Evolutionary conservation across 2,329 filamentous ascomycete species (phyloP), one percentile per base, ranked within the genome.

Genomic region (Apiospora phragmitis): DNA sequence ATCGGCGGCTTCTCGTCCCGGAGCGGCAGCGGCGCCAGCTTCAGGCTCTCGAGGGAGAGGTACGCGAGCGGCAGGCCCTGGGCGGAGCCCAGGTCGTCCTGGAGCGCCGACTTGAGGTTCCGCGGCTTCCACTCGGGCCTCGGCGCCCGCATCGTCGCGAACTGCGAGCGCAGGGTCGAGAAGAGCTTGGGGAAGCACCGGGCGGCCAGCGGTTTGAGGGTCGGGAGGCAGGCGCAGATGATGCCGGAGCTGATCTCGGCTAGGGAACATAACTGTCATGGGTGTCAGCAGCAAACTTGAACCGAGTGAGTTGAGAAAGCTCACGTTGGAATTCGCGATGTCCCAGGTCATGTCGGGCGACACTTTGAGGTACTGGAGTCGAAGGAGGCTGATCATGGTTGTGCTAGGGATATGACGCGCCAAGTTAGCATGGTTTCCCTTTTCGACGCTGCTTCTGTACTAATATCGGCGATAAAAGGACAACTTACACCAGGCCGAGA

Each of bases 401-500:
- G 81, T 83, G 55, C 76, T 80, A 42, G 1, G 38, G 16, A 12
- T 11, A 41, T 42, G 18, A 29, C 4, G 6, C 51, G 42, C 5
- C 18, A 21, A 21, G 43, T 45, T n/a, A 45, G 43, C 9, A 45
- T 43, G 14, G 2, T 12, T 12, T 41, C 8, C 11, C 35, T 9
- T 38, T 38, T 9, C 35, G 2, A 38, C 7, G 11, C 11, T 38
- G 35, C 12, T 43, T 43, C 12, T 43, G 5, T 18, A 2, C 12
- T 16, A 16, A 4, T 43, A 7, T 5, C 4, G 43, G 3, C 5
- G n/a, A 8, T n/a, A 9, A 12, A 18, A 4, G 51, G 18, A 26
- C 11, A 7, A 79, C 80, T 74, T 69, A 82, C 81, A 83, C 82
- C 70, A 83, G 82, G 18, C 81, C 80, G 4, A 83, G 74, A 67